Percentiles rank a stretch among this genome's conserved stretches.
phyloP scores from a whole-genome alignment of 495 filamentous ascomycete genomes.

The Trichocladium uniseriatum region DNA sequence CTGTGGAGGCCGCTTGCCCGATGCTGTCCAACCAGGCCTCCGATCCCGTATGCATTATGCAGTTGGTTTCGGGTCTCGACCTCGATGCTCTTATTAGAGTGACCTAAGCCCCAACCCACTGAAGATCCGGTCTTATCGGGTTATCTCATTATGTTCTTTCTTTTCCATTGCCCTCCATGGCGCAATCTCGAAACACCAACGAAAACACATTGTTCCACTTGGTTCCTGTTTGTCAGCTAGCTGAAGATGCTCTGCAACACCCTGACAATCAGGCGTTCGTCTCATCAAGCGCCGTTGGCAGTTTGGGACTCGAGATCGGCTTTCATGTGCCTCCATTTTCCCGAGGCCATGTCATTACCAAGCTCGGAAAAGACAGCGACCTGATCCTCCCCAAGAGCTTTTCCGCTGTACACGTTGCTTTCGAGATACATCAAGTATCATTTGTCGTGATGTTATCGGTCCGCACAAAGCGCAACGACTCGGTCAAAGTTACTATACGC shows the following conservation, averaged over 20 bases:
- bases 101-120: no score
- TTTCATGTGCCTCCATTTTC: background rate
- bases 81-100: no score
- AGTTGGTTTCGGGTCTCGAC: no score
- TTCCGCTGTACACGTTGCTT: background rate
- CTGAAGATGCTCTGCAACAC: background rate
- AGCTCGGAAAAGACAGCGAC: background rate
- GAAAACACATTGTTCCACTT: background rate
- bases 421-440: background rate
- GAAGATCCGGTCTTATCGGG: no score
- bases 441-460: background rate
- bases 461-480: background rate
- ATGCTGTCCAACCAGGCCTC: no score
- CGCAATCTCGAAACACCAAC: background rate
- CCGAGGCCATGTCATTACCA: conserved; percentile 1
- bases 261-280: background rate
- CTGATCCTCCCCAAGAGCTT: background rate
- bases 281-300: background rate
- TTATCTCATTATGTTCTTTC: no score
- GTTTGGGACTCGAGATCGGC: background rate
- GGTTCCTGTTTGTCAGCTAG: background rate
- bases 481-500: background rate
- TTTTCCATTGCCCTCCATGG: no score
- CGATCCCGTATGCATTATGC: no score
- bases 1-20: no score